A percentile compares a stretch with the other conserved stretches of the same genome.
Evolutionary conservation across 345 rosid genomes (phyloP).

Genomic region (Mangifera indica): DNA sequence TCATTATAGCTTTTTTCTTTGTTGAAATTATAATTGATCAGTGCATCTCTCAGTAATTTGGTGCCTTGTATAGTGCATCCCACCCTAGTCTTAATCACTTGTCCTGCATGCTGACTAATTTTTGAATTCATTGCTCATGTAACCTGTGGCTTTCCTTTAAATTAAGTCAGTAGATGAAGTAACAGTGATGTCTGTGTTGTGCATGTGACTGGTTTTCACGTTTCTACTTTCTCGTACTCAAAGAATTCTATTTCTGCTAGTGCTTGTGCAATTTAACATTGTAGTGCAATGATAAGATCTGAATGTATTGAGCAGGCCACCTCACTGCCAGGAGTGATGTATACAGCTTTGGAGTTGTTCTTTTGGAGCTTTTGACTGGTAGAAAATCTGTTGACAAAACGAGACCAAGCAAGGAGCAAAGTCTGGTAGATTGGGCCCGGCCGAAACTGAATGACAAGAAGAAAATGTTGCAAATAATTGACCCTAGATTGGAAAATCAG

Average conservation of each 20-base stretch:
- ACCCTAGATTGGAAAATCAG: constrained; percentile 84
- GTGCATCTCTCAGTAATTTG: constrained; percentile 8
- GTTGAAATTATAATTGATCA: background rate
- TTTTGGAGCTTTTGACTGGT: constrained; percentile 85
- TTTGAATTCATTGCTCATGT: background rate
- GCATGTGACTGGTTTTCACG: background rate
- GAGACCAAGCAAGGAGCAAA: constrained; percentile 93
- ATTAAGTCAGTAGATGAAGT: constrained; percentile 2
- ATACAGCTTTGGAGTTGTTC: constrained; percentile 96
- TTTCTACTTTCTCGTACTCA: background rate
- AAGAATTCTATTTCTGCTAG: background rate
- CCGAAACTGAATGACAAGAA: constrained; percentile 94
- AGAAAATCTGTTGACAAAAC: constrained; percentile 95
- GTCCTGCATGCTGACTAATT: background rate
- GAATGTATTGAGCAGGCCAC: constrained; percentile 66
- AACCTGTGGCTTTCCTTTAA: background rate
- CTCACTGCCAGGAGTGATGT: constrained; percentile 94
- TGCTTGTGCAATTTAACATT: background rate
- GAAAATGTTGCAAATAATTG: constrained; percentile 81
- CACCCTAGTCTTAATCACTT: background rate
- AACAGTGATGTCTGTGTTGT: background rate
- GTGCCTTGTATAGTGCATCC: background rate
- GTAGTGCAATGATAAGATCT: constrained; percentile 11
- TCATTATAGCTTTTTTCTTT: background rate
- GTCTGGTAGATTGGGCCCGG: constrained; percentile 96